phyloP scores from a whole-genome alignment of 108 stramenopile genomes.

The Nannochloropsis oceanica region DNA sequence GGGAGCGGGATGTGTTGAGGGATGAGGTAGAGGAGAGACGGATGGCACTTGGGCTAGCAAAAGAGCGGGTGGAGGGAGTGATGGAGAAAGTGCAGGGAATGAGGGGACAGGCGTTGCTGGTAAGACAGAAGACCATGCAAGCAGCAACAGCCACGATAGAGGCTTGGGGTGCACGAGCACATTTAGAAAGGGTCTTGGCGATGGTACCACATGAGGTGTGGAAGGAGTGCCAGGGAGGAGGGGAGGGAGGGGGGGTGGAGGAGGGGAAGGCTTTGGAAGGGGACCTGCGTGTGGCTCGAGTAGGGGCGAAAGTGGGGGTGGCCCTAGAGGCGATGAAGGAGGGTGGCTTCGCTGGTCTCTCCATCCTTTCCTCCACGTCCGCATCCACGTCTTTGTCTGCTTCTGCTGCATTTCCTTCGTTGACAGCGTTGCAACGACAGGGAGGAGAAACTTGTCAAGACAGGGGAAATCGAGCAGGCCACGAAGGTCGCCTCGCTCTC shows the following conservation, averaged over 20 bases:
- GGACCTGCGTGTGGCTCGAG: not conserved
- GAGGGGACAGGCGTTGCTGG: not conserved
- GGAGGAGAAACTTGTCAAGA: no score
- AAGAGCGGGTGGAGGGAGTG: not conserved
- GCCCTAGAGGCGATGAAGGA: not conserved
- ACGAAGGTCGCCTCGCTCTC: no score
- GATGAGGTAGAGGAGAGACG: not conserved
- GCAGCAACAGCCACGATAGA: not conserved
- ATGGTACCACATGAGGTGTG: not conserved
- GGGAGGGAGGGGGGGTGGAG: not conserved
- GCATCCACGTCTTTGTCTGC: not conserved
- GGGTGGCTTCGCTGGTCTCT: not conserved
- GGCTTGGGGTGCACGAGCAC: not conserved
- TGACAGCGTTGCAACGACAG: no score
- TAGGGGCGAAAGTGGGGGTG: not conserved
- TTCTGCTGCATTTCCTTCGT: not conserved
- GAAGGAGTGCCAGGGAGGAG: not conserved
- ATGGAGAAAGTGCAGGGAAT: not conserved
- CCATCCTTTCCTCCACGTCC: not conserved
- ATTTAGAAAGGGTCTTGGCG: not conserved
- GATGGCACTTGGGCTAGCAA: not conserved
- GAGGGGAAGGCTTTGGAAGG: not conserved
- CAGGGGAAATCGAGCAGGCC: no score
- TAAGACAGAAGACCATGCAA: not conserved
- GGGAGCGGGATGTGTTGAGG: not conserved